Evolutionary conservation across 2,329 filamentous ascomycete genomes (phyloP).

Genomic region (Dothideomycetidae sp.): DNA sequence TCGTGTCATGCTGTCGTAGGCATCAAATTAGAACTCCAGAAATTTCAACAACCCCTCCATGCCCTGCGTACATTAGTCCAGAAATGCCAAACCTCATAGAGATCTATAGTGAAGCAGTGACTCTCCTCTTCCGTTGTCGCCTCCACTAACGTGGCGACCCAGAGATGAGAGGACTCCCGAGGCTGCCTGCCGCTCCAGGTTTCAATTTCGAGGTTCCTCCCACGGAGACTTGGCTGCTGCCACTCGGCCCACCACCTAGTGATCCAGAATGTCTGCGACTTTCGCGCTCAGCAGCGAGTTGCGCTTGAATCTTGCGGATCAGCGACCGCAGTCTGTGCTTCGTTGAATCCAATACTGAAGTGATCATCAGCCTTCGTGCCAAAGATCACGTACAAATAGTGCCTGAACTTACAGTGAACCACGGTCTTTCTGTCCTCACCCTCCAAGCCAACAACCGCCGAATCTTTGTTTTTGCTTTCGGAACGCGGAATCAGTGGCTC

Average conservation of each 20-base stretch:
- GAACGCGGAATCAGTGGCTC: constrained; percentile 31
- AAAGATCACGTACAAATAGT: neutral
- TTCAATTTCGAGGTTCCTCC: neutral
- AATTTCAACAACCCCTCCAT: neutral
- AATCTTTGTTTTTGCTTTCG: constrained; percentile 32
- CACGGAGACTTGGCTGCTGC: neutral
- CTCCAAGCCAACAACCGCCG: constrained; percentile 40
- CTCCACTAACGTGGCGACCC: neutral
- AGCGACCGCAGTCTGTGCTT: constrained; percentile 9
- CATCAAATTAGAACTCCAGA: neutral
- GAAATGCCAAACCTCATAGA: neutral
- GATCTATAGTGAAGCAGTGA: neutral
- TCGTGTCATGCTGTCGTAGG: neutral
- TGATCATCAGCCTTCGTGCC: constrained; percentile 3
- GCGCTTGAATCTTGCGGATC: constrained; percentile 9
- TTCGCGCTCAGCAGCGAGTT: constrained; percentile 7
- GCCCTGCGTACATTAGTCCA: neutral
- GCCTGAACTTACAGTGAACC: constrained; percentile 51
- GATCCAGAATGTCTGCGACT: neutral
- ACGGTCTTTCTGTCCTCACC: constrained; percentile 59
- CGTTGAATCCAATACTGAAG: constrained; percentile 11
- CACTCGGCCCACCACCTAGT: neutral
- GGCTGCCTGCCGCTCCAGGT: neutral
- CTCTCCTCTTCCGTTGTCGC: neutral
- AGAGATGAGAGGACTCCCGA: neutral